Evolutionary conservation across 176 grass and related monocot species (phyloP).

Genomic region (Oryza rufipogon): DNA sequence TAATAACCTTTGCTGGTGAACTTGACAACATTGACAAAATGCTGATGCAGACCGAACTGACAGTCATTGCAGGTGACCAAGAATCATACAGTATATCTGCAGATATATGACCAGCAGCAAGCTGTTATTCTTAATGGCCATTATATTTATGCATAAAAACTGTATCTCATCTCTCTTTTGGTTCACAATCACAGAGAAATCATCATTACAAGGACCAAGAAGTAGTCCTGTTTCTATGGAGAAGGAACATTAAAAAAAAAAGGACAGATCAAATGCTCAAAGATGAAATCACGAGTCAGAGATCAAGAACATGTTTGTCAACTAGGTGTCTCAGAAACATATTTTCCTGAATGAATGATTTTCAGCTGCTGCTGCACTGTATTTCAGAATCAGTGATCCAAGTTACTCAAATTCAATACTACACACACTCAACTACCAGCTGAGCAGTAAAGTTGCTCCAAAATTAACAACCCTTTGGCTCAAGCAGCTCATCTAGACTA

Average conservation of each 20-base stretch:
- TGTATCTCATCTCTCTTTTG: not conserved
- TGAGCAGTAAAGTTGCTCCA: not conserved
- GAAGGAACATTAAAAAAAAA: not conserved
- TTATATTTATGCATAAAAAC: conserved; percentile 16
- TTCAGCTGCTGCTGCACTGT: not conserved
- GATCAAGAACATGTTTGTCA: not conserved
- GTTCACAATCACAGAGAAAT: conserved; percentile 21
- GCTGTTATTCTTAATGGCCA: not conserved
- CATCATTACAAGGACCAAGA: not conserved
- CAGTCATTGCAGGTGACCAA: conserved; percentile 95
- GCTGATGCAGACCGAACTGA: conserved; percentile 93
- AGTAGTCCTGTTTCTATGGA: not conserved
- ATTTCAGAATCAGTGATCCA: not conserved
- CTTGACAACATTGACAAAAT: conserved; percentile 97
- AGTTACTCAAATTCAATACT: conserved; percentile 5
- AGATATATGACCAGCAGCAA: conserved; percentile 9
- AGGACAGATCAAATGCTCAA: not conserved
- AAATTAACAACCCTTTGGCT: not conserved
- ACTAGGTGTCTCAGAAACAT: not conserved
- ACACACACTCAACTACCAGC: not conserved
- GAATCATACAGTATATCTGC: conserved; percentile 98
- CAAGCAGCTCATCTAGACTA: not conserved
- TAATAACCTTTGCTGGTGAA: conserved; percentile 78
- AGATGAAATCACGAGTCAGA: not conserved
- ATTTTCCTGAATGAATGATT: not conserved